phyloP scores from a whole-genome alignment of 345 rosid genomes.

The Hypericum androsaemum region DNA sequence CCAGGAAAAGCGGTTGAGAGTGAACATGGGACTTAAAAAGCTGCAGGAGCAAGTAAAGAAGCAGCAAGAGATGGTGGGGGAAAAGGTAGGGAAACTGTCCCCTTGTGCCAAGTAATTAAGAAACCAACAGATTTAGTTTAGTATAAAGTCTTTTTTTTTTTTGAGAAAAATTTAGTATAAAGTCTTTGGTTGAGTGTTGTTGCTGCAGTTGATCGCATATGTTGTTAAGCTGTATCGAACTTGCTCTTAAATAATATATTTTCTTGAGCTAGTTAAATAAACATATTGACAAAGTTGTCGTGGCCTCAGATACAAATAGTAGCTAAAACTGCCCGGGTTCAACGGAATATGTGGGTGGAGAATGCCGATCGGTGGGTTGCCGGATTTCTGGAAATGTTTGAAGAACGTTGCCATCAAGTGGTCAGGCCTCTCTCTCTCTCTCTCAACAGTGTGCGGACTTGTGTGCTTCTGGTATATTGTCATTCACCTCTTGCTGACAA shows the following conservation, averaged over 20 bases:
- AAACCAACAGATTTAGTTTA: neutral
- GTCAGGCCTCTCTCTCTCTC: constrained; percentile 10
- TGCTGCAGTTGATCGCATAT: too few species aligned
- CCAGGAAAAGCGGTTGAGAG: constrained; percentile 64
- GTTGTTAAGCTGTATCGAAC: neutral
- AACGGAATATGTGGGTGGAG: constrained; percentile 51
- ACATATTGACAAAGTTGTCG: neutral
- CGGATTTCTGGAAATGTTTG: constrained; percentile 67
- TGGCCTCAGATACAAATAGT: constrained; percentile 45
- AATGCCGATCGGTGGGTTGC: constrained; percentile 58
- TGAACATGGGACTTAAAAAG: constrained; percentile 45
- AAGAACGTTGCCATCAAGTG: constrained; percentile 67
- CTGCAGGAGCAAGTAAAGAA: constrained; percentile 55
- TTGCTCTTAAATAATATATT: neutral
- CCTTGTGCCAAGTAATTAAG: neutral
- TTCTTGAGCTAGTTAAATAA: neutral
- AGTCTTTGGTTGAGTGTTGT: too few species aligned
- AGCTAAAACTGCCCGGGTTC: constrained; percentile 52
- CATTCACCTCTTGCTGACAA: constrained; percentile 1
- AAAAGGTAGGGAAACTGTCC: constrained; percentile 13
- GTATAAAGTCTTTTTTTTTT: too few species aligned
- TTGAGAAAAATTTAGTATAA: too few species aligned
- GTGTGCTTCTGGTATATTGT: neutral
- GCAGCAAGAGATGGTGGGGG: constrained; percentile 53
- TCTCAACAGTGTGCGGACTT: too few species aligned